Evolutionary conservation across 371 early-diverging fungal genomes (phyloP).

Genomic region (Syncephalastrum racemosum): DNA sequence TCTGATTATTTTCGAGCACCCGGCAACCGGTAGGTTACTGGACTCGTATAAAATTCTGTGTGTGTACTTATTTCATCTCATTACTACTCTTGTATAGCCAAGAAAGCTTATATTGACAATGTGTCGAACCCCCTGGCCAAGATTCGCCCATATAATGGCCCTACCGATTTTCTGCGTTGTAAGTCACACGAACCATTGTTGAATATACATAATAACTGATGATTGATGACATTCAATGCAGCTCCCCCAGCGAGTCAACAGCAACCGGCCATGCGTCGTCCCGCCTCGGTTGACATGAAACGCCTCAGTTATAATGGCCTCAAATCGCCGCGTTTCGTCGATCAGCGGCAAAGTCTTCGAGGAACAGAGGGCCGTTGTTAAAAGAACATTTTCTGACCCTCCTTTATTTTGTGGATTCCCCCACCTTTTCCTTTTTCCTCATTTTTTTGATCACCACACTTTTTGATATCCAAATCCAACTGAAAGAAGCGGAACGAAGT

Average conservation of each 20-base stretch:
- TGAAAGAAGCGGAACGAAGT: too few species aligned
- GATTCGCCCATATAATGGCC: slow-evolving; percentile 28
- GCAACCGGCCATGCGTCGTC: slow-evolving; percentile 11
- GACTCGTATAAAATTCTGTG: slow-evolving; percentile 15
- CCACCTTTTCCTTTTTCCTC: too few species aligned
- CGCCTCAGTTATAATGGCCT: slow-evolving; percentile 12
- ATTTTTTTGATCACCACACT: too few species aligned
- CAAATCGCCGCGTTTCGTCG: slow-evolving; percentile 9
- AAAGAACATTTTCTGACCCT: too few species aligned
- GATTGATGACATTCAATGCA: neutral
- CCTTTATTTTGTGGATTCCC: too few species aligned
- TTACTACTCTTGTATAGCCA: slow-evolving; percentile 12
- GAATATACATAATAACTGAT: neutral
- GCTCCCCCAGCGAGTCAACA: slow-evolving; percentile 11
- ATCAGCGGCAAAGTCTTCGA: slow-evolving; percentile 12
- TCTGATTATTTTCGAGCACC: slow-evolving; percentile 67
- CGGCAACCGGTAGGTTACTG: slow-evolving; percentile 53
- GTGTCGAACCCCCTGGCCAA: slow-evolving; percentile 29
- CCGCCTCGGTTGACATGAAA: slow-evolving; percentile 14
- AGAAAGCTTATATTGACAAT: slow-evolving; percentile 31
- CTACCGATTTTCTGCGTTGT: slow-evolving; percentile 20
- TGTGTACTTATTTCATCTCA: too few species aligned
- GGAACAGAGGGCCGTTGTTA: slow-evolving; percentile 1
- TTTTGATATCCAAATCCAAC: too few species aligned
- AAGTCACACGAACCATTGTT: slow-evolving; percentile 3